Conservation (phyloP, 2,329 filamentous ascomycete species). For the Diaporthe sp. region DNA sequence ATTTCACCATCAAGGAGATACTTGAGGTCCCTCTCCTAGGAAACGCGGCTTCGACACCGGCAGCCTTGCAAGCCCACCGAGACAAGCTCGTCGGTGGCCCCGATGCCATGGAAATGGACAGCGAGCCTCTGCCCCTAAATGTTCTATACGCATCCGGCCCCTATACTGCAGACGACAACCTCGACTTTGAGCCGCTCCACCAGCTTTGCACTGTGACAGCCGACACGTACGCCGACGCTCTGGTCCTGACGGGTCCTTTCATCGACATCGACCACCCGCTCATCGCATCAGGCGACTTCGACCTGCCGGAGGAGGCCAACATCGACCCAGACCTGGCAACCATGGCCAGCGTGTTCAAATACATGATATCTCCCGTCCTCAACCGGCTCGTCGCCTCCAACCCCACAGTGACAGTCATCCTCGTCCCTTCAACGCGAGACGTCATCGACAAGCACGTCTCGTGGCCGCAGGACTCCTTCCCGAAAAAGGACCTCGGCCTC, state of each 20-base stretch:
- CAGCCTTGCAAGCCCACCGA: conserved; percentile 76
- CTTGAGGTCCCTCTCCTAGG: conserved; percentile 82
- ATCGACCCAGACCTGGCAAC: conserved; percentile 84
- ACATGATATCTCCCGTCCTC: conserved; percentile 82
- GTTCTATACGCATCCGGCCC: conserved; percentile 87
- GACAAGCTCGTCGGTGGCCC: conserved; percentile 76
- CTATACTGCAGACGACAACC: conserved; percentile 92
- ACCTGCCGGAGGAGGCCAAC: conserved; percentile 77
- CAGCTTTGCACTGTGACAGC: conserved; percentile 84
- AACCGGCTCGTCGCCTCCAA: conserved; percentile 78
- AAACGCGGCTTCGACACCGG: conserved; percentile 78
- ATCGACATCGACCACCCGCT: conserved; percentile 92
- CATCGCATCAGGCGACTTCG: conserved; percentile 84
- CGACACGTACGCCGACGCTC: conserved; percentile 80
- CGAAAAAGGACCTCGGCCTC: conserved; percentile 80
- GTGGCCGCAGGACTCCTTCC: conserved; percentile 79
- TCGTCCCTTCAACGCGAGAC: conserved; percentile 88
- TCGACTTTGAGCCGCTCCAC: conserved; percentile 90
- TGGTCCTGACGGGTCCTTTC: conserved; percentile 89
- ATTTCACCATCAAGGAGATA: conserved; percentile 85
- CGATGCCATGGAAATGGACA: conserved; percentile 73
- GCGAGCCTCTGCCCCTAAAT: conserved; percentile 76
- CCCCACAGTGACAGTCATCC: conserved; percentile 83
- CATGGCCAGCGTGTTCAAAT: conserved; percentile 85
- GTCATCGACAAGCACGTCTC: conserved; percentile 86